Evolutionary conservation across 257 asterid genomes (phyloP).

Genomic region (Solanum sejunctum): DNA sequence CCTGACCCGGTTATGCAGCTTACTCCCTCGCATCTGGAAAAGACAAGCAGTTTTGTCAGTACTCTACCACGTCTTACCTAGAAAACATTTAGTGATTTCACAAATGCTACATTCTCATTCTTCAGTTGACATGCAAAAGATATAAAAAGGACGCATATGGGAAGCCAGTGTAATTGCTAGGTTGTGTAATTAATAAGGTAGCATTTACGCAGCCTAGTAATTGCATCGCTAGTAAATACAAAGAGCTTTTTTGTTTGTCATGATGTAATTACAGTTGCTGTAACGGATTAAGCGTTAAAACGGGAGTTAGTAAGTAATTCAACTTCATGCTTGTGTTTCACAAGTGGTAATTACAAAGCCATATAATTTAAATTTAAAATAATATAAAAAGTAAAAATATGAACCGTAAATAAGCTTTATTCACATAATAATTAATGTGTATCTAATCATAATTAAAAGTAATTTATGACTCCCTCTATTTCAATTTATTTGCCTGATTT

Average conservation of each 20-base stretch:
- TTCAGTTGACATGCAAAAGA: not conserved
- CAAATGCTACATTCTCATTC: not conserved
- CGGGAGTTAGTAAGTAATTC: not conserved
- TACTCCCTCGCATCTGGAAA: constrained; percentile 88
- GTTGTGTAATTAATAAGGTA: not conserved
- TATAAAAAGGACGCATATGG: not conserved
- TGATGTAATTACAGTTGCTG: not conserved
- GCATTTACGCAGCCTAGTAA: not conserved
- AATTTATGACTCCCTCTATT: not conserved
- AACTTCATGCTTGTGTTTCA: not conserved
- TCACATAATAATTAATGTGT: not conserved
- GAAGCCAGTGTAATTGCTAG: not conserved
- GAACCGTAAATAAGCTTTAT: not conserved
- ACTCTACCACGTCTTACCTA: not conserved
- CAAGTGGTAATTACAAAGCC: not conserved
- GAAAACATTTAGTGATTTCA: not conserved
- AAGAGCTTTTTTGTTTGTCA: not conserved
- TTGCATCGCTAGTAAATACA: not conserved
- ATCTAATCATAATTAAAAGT: not conserved
- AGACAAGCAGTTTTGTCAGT: not conserved
- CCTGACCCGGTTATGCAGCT: constrained; percentile 95
- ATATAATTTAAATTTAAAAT: not conserved
- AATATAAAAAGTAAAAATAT: not conserved
- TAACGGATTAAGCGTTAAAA: too few relatives aligned
- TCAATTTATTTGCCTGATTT: not conserved